Evolutionary conservation across 176 grass and related monocot genomes (phyloP).

Genomic region (Olyra latifolia): DNA sequence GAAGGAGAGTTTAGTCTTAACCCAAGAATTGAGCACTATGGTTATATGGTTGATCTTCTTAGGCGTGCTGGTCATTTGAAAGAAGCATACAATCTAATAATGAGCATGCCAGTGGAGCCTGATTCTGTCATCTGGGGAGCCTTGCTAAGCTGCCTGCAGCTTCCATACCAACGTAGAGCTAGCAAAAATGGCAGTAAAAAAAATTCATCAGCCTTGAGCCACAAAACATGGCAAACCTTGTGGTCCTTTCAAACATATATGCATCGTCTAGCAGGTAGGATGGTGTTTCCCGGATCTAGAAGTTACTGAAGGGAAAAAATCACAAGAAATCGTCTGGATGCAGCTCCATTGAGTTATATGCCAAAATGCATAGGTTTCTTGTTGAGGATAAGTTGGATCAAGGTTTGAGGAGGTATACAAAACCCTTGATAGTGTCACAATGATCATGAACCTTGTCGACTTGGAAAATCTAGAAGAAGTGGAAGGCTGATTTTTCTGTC

Average conservation of each 20-base stretch:
- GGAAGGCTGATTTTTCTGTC: constrained; percentile 28
- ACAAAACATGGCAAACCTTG: constrained; percentile 55
- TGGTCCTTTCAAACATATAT: constrained; percentile 75
- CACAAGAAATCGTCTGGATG: constrained; percentile 76
- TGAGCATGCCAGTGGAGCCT: constrained; percentile 66
- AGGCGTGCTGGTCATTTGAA: constrained; percentile 57
- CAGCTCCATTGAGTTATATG: constrained; percentile 64
- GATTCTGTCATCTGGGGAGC: constrained; percentile 74
- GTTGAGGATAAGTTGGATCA: constrained; percentile 61
- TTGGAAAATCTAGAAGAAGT: constrained; percentile 31
- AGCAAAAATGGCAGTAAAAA: constrained; percentile 47
- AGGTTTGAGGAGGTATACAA: constrained; percentile 56
- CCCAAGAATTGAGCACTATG: constrained; percentile 70
- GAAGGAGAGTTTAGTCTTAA: constrained; percentile 36
- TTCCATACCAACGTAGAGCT: constrained; percentile 61
- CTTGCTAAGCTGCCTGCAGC: constrained; percentile 69
- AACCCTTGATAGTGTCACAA: constrained; percentile 49
- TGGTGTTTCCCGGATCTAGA: constrained; percentile 57
- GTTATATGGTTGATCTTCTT: constrained; percentile 71
- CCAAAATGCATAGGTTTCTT: constrained; percentile 62
- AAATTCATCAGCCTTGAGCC: constrained; percentile 53
- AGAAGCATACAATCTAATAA: constrained; percentile 61
- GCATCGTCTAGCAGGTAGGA: constrained; percentile 58
- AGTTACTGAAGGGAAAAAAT: constrained; percentile 57
- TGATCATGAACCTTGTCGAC: constrained; percentile 44